Percentiles rank a stretch among this genome's conserved stretches.
phyloP scores from a whole-genome alignment of 2,329 filamentous ascomycete genomes.

The Graphium sp. region DNA sequence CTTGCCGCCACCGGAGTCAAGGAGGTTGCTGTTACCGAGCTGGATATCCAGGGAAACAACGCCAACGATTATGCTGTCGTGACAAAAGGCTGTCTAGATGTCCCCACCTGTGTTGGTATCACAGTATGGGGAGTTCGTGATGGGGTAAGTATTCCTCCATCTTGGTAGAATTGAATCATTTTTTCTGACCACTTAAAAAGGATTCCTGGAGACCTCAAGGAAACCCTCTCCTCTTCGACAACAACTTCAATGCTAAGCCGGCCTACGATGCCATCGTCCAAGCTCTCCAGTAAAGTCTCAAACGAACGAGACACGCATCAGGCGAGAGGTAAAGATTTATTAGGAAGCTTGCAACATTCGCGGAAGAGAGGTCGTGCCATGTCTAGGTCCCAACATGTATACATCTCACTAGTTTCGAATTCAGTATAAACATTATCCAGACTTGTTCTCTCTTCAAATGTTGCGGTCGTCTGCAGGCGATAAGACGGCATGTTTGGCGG shows the following conservation, averaged over 20 bases:
- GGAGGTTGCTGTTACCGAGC: slow-evolving; percentile 49
- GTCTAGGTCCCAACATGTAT: too few relatives aligned
- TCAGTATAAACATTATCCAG: too few relatives aligned
- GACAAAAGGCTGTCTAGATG: slow-evolving; percentile 37
- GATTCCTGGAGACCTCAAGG: slow-evolving; percentile 32
- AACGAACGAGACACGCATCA: too few relatives aligned
- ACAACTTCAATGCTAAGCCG: slow-evolving; percentile 30
- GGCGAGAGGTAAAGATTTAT: too few relatives aligned
- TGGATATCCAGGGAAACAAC: slow-evolving; percentile 45
- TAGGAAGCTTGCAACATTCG: too few relatives aligned
- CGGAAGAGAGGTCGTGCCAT: too few relatives aligned
- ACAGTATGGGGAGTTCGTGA: slow-evolving; percentile 39
- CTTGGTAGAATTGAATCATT: too few relatives aligned
- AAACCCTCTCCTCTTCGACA: slow-evolving; percentile 36
- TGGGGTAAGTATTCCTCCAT: not conserved
- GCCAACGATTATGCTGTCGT: slow-evolving; percentile 40
- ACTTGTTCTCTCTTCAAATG: too few relatives aligned
- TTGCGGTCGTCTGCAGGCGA: too few relatives aligned
- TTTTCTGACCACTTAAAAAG: slow-evolving; percentile 13
- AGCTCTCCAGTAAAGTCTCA: slow-evolving; percentile 2
- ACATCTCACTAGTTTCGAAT: too few relatives aligned
- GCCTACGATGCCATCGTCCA: slow-evolving; percentile 28
- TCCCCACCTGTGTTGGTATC: slow-evolving; percentile 45
- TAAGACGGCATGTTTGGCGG: too few relatives aligned
- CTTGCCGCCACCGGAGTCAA: slow-evolving; percentile 29